A percentile compares a stretch with the other conserved stretches of the same genome.
Conservation (phyloP, 2,329 filamentous ascomycete species). For the Hypoxylon sp. region DNA sequence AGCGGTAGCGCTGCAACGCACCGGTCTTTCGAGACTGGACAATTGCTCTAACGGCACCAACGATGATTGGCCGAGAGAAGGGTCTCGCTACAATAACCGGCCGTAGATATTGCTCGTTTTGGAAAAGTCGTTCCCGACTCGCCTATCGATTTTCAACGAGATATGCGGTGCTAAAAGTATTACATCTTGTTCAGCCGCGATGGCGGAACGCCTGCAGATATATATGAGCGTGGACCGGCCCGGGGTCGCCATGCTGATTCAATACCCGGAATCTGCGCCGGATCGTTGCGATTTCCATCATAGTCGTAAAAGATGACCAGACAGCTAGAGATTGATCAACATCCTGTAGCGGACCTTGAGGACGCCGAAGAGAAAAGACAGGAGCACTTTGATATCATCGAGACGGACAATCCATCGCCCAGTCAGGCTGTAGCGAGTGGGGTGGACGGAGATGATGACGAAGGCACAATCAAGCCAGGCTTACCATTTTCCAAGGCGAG, state of each 20-base stretch:
- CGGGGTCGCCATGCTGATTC: conserved; percentile 4
- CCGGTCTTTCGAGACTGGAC: conserved; percentile 16
- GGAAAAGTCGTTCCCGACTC: conserved; percentile 24
- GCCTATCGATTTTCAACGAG: conserved; percentile 5
- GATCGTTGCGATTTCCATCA: conserved; percentile 14
- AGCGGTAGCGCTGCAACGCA: conserved; percentile 1
- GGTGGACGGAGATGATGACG: conserved; percentile 40
- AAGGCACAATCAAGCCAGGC: conserved; percentile 25
- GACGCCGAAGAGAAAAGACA: conserved; percentile 22
- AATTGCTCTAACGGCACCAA: background rate
- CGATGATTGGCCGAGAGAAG: conserved; percentile 25
- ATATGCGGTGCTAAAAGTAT: conserved; percentile 8
- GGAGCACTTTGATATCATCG: conserved; percentile 26
- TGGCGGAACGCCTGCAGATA: conserved; percentile 31
- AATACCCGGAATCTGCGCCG: conserved; percentile 8
- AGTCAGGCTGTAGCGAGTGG: conserved; percentile 23
- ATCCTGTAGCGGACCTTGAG: conserved; percentile 11
- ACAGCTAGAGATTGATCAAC: conserved; percentile 26
- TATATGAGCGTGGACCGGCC: conserved; percentile 25
- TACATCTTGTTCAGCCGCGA: conserved; percentile 31
- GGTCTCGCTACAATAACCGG: conserved; percentile 14
- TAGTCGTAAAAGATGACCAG: conserved; percentile 27
- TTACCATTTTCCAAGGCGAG: conserved; percentile 63
- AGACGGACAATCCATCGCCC: conserved; percentile 17
- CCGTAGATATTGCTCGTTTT: conserved; percentile 11